Evolutionary conservation across 1,284 basidiomycete genomes (phyloP).

Genomic region (Sporisorium graminicola): DNA sequence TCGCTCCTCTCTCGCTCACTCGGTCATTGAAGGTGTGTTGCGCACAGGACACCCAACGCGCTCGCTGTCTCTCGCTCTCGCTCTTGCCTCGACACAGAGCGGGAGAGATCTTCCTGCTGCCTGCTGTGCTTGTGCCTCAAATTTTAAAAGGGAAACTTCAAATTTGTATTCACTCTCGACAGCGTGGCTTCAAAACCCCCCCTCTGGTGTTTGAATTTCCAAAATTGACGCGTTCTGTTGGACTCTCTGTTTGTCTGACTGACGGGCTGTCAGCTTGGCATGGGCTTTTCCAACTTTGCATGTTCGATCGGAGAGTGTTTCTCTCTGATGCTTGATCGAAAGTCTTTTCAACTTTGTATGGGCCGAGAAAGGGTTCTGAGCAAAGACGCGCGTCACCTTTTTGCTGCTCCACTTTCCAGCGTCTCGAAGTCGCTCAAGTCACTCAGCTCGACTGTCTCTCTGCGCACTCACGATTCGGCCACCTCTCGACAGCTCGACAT

Average conservation of each 20-base stretch:
- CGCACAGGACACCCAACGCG: conserved; percentile 24
- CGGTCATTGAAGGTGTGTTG: conserved; percentile 1
- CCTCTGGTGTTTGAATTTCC: neutral
- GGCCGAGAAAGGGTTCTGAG: conserved; percentile 15
- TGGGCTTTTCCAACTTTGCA: neutral
- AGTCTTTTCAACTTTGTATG: conserved; percentile 4
- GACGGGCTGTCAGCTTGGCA: neutral
- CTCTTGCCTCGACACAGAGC: neutral
- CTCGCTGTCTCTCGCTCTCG: neutral
- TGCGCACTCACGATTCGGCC: conserved; percentile 4
- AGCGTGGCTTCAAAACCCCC: neutral
- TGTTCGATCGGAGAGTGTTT: conserved; percentile 8
- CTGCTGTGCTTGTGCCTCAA: neutral
- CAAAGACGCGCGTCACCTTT: conserved; percentile 40
- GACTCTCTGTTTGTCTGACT: neutral
- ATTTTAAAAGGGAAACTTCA: neutral
- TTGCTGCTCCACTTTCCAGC: conserved; percentile 30
- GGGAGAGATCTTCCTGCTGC: conserved; percentile 3
- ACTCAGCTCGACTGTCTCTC: conserved; percentile 6
- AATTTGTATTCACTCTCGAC: neutral
- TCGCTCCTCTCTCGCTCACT: neutral
- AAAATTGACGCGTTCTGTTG: conserved; percentile 6
- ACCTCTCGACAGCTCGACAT: conserved; percentile 1
- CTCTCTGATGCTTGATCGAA: conserved; percentile 13
- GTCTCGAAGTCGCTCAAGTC: neutral